Evolutionary conservation across 345 rosid genomes (phyloP).

Genomic region (Brassica juncea): DNA sequence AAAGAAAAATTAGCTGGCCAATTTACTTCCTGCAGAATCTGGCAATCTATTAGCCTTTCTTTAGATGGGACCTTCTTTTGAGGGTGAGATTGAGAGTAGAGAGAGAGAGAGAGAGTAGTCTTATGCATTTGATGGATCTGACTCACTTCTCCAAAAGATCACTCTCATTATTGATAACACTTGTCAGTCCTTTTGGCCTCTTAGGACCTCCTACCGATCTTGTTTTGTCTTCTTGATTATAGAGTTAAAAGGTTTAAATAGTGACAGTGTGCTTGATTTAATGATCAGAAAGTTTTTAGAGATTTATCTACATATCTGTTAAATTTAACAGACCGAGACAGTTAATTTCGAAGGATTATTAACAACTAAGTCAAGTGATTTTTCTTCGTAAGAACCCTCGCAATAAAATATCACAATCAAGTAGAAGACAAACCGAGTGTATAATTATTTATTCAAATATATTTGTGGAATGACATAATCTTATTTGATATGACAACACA

Average conservation of each 20-base stretch:
- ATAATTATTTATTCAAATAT: constrained; percentile 22
- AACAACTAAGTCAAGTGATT: too few species aligned
- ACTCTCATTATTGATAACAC: constrained; percentile 44
- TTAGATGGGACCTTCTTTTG: constrained; percentile 43
- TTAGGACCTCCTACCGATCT: constrained; percentile 32
- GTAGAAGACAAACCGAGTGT: background rate
- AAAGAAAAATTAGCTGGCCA: constrained; percentile 41
- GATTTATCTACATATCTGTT: background rate
- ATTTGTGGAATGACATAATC: constrained; percentile 23
- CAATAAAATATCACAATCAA: background rate
- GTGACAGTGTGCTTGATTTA: background rate
- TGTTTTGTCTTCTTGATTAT: constrained; percentile 36
- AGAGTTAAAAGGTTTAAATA: constrained; percentile 1
- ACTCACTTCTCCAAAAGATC: constrained; percentile 44
- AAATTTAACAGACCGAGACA: background rate
- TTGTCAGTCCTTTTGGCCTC: constrained; percentile 37
- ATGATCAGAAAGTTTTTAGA: constrained; percentile 1
- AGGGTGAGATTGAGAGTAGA: background rate
- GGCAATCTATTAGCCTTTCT: constrained; percentile 38
- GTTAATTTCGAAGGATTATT: background rate
- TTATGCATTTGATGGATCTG: constrained; percentile 42
- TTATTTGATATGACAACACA: constrained; percentile 41
- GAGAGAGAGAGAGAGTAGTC: constrained; percentile 28
- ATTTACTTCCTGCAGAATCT: constrained; percentile 45
- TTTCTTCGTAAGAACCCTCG: background rate